A percentile compares a stretch with the other conserved stretches of the same genome.
These are phyloP conservation scores for Rugosomyces carneus DNA, from an alignment of 1,284 basidiomycete genomes.

Conservation along the genomic window DNA sequence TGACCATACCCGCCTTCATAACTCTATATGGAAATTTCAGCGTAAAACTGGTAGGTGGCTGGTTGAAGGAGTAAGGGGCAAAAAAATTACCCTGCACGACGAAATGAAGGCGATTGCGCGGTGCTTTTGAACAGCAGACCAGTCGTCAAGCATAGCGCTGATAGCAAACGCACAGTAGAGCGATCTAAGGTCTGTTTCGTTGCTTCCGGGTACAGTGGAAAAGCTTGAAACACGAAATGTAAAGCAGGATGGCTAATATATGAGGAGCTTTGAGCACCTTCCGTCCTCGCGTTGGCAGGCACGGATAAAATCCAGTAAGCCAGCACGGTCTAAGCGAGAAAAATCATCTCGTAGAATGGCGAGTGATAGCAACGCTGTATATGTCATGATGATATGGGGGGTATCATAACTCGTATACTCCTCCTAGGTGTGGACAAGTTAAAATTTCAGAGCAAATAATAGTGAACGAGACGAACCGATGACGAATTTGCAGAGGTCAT, in stretches of 20 bases:
- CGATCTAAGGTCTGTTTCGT: conserved; percentile 75
- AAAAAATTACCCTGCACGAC: conserved; percentile 59
- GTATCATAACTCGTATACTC: conserved; percentile 48
- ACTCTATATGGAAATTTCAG: conserved; percentile 42
- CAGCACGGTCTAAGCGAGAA: conserved; percentile 54
- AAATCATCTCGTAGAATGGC: conserved; percentile 83
- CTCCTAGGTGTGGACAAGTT: conserved; percentile 17
- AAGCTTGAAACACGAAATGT: conserved; percentile 48
- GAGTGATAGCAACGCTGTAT: conserved; percentile 78
- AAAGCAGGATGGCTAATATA: conserved; percentile 1
- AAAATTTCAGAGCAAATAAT: not conserved
- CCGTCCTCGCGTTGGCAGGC: conserved; percentile 76
- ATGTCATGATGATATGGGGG: conserved; percentile 89
- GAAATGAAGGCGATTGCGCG: conserved; percentile 58
- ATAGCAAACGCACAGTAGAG: conserved; percentile 88
- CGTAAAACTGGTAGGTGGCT: conserved; percentile 5
- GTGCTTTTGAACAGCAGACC: conserved; percentile 64
- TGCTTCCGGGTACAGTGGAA: conserved; percentile 59
- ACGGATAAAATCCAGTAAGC: conserved; percentile 56
- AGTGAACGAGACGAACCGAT: conserved; percentile 7
- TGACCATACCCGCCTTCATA: conserved; percentile 94
- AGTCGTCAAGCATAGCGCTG: conserved; percentile 71
- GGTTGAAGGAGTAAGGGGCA: conserved; percentile 1
- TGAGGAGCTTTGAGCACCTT: conserved; percentile 45
- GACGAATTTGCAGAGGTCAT: conserved; percentile 35